A percentile compares a stretch with the other conserved stretches of the same genome.
Conservation (phyloP, 1,284 basidiomycete genomes). For the Ceratobasidium sp. region DNA sequence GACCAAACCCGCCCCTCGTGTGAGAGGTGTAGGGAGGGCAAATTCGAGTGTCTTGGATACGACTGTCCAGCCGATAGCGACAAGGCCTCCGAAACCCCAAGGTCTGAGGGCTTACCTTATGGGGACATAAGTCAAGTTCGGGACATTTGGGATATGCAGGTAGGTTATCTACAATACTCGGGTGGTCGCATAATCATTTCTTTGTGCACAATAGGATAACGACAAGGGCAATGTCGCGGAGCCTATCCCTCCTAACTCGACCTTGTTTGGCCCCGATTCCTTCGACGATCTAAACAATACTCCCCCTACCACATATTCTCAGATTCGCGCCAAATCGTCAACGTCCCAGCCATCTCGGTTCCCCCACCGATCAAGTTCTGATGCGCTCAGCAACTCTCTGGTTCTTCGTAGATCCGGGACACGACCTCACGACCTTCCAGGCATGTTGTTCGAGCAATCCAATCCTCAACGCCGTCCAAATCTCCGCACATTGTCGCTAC, state of each 20-base stretch:
- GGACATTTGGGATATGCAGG: background rate
- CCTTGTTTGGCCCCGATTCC: background rate
- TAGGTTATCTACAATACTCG: background rate
- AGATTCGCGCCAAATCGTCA: background rate
- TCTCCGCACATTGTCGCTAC: background rate
- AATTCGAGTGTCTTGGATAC: slow-evolving; percentile 13
- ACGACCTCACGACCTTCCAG: background rate
- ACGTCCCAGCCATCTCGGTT: background rate
- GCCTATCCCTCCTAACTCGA: background rate
- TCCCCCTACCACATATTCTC: background rate
- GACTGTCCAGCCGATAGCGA: too few species aligned
- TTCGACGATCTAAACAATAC: background rate
- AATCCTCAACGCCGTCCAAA: background rate
- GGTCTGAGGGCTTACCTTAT: background rate
- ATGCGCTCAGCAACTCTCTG: too few species aligned
- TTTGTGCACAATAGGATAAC: background rate
- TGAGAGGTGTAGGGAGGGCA: slow-evolving; percentile 2
- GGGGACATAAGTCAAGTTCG: background rate
- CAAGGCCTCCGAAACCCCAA: background rate
- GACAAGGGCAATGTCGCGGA: too few species aligned
- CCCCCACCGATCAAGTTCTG: background rate
- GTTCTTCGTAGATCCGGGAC: too few species aligned
- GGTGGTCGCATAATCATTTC: background rate
- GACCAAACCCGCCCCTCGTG: background rate
- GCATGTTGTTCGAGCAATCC: too few species aligned